Percentiles rank a stretch among this genome's conserved stretches.
Evolutionary conservation across 768 basidiomycete species (phyloP).

Genomic region (Calvatia gigantea): DNA sequence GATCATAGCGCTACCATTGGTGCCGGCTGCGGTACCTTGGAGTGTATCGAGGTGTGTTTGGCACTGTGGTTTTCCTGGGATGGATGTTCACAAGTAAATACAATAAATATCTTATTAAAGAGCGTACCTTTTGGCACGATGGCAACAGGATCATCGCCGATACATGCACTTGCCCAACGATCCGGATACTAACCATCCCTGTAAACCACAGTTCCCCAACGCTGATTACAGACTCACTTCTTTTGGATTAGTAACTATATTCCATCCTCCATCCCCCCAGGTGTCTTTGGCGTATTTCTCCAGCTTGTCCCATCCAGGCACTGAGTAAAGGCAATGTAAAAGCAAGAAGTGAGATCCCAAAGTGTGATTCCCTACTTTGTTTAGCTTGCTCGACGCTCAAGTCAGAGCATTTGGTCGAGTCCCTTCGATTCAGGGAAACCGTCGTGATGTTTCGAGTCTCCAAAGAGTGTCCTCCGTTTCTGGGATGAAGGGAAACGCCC

Average conservation of each 20-base stretch:
- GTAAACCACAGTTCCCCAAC: not conserved
- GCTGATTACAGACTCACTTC: constrained; percentile 3
- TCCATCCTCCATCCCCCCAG: constrained; percentile 12
- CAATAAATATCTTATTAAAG: not conserved
- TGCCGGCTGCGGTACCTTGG: not conserved
- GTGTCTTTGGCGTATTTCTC: constrained; percentile 16
- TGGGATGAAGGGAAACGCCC: not conserved
- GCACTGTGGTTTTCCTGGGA: constrained; percentile 5
- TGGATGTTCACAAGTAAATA: not conserved
- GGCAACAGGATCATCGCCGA: not conserved
- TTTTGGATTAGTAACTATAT: constrained; percentile 12
- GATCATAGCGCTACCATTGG: not conserved
- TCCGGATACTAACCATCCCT: not conserved
- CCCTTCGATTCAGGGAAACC: not conserved
- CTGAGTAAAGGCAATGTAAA: not conserved
- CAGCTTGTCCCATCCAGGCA: constrained; percentile 13
- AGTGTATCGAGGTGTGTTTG: not conserved
- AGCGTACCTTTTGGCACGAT: not conserved
- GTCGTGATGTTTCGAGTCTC: not conserved
- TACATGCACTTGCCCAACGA: not conserved
- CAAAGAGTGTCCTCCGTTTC: not conserved
- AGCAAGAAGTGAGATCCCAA: not conserved
- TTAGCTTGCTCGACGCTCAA: constrained; percentile 1
- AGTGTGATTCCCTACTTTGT: not conserved
- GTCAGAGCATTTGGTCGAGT: not conserved